Evolutionary conservation across 352 stramenopile genomes (phyloP), one percentile per base, ranked within the genome.

Genomic region (Globisporangium alternatum): DNA sequence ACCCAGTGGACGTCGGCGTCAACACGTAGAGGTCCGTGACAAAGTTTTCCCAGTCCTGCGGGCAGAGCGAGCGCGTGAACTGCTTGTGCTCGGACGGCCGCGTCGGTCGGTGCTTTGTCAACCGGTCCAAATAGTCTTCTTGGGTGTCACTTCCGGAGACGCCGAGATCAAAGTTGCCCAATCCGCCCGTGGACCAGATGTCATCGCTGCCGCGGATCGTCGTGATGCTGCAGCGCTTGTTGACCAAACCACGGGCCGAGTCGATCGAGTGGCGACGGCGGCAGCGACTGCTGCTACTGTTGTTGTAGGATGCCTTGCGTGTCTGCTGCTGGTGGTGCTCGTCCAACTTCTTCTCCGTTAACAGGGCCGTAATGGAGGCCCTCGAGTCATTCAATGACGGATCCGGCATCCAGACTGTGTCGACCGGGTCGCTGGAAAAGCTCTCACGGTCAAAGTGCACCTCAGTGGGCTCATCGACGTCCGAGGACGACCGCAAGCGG

Each of bases 381-480:
- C 57, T 22, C 5, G 45, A 63, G 44, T 63, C 57, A 15, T 63
- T 48, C 44, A 63, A 45, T 2, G 57, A 63, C n/a, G 45, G 57
- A 47, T 56, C 57, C 9, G 45, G 44, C 57, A 63, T 63, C 57
- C 57, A 63, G 30, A 63, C 57, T 31, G 45, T 56, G n/a, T 56
- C 44, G 8, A 28, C 33, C 3, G 45, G 21, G 21, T 64, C 31
- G 21, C 33, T 56, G 7, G 31, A 21, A 8, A 64, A 64, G 31
- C 44, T 56, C 44, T 56, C 58, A n/a, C 58, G 45, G 19, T 54
- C 58, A 15, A 64, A 33, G n/a, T 25, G 44, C 9, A 43, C 30
- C 21, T 64, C 44, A 0, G 4, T 35, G 8, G 37, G 33, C 19
- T 62, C 25, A 22, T 54, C 25, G 4, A 44, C 49, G 9, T 19